Evolutionary conservation across 306 rosid species (phyloP).

Genomic region (Vachellia pachyceras): DNA sequence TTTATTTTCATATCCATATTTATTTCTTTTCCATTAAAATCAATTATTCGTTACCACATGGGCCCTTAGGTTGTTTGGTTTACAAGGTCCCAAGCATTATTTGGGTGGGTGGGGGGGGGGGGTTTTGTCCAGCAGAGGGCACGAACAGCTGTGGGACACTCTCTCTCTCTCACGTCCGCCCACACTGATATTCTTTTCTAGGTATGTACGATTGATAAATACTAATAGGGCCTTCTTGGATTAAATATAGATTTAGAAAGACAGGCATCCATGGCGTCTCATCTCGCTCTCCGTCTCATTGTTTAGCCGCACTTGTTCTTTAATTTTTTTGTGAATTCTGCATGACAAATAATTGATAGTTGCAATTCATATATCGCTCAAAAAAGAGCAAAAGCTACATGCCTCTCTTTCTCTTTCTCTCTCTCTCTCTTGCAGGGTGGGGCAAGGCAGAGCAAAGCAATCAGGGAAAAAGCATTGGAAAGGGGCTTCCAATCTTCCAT

Average conservation of each 20-base stretch:
- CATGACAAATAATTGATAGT: not conserved
- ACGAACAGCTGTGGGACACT: conserved; percentile 88
- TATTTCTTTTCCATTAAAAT: too few species aligned
- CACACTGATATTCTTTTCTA: not conserved
- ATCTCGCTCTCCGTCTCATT: too few species aligned
- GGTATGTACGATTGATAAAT: not conserved
- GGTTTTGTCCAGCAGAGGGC: conserved; percentile 81
- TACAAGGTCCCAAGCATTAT: conserved; percentile 91
- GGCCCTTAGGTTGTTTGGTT: conserved; percentile 85
- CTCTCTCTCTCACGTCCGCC: not conserved
- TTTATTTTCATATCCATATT: too few species aligned
- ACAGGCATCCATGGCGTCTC: too few species aligned
- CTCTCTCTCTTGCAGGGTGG: conserved; percentile 28
- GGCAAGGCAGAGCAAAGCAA: conserved; percentile 19
- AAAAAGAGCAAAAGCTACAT: not conserved
- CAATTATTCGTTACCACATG: too few species aligned
- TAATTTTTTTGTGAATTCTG: not conserved
- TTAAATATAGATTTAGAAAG: not conserved
- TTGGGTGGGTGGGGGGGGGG: too few species aligned
- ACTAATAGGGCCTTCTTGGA: not conserved
- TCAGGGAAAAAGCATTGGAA: conserved; percentile 43
- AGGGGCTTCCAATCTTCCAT: conserved; percentile 59
- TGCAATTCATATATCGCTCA: not conserved
- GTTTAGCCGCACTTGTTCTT: too few species aligned
- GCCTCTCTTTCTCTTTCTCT: conserved; percentile 21